A percentile compares a stretch with the other conserved stretches of the same genome.
Conservation (phyloP, 2,329 filamentous ascomycete genomes). For the Acrocalymma vagum region DNA sequence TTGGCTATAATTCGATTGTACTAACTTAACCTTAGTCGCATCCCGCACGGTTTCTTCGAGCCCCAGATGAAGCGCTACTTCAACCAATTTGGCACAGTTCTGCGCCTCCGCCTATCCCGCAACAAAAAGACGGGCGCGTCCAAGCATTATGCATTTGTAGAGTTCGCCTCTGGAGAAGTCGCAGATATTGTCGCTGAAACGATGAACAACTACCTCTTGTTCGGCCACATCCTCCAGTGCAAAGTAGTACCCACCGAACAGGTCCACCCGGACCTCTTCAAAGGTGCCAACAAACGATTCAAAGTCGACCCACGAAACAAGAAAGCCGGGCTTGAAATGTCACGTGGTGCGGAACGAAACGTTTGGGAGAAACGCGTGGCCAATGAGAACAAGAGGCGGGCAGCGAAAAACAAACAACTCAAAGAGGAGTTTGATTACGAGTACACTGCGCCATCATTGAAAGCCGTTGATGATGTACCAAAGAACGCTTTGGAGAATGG, state of each 20-base stretch:
- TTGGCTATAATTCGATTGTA: background rate
- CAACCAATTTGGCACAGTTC: constrained; percentile 87
- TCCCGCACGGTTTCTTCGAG: constrained; percentile 97
- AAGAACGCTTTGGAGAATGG: constrained; percentile 33
- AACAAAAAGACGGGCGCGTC: constrained; percentile 91
- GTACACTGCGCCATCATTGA: constrained; percentile 77
- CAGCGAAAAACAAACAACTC: constrained; percentile 75
- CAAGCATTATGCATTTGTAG: constrained; percentile 95
- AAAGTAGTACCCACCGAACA: constrained; percentile 79
- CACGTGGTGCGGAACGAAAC: constrained; percentile 75
- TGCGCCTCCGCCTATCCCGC: constrained; percentile 80
- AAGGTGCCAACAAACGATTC: constrained; percentile 89
- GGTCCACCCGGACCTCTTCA: constrained; percentile 83
- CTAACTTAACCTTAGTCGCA: constrained; percentile 61
- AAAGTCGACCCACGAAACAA: constrained; percentile 88
- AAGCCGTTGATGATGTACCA: constrained; percentile 60
- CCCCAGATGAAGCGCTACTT: constrained; percentile 95
- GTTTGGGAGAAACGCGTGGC: constrained; percentile 80
- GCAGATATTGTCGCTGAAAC: constrained; percentile 92
- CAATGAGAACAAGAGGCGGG: constrained; percentile 75
- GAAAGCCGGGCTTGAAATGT: constrained; percentile 79
- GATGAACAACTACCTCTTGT: constrained; percentile 97
- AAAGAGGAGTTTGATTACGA: constrained; percentile 85
- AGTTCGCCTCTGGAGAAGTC: constrained; percentile 80
- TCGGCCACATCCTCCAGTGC: constrained; percentile 92